These are phyloP conservation scores for Deinandra increscens DNA, from an alignment of 129 eudicot species.

Conservation along the genomic window DNA sequence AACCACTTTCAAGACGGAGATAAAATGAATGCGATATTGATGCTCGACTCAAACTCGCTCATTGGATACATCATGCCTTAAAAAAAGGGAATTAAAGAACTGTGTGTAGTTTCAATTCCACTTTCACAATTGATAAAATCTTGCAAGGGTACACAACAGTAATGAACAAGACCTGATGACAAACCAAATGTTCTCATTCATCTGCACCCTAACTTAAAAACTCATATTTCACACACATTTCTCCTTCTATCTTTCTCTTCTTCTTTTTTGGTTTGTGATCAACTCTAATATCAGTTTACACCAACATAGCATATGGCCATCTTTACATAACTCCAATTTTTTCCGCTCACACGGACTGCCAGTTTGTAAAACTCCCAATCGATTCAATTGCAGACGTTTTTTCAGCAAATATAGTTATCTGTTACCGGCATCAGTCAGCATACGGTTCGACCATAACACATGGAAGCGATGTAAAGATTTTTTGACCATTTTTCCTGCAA, in stretches of 20 bases:
- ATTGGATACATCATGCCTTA: too few relatives aligned
- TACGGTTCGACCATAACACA: constrained; percentile 56
- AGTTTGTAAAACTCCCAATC: background rate
- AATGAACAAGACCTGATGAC: constrained; percentile 22
- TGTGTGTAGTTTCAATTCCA: background rate
- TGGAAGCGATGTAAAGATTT: constrained; percentile 59
- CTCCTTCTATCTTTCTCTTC: constrained; percentile 25
- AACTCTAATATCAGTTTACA: constrained; percentile 28
- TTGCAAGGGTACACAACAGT: constrained; percentile 28
- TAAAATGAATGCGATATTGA: too few relatives aligned
- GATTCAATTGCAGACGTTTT: background rate
- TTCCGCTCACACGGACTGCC: constrained; percentile 12
- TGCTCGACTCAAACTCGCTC: too few relatives aligned
- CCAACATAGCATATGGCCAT: constrained; percentile 19
- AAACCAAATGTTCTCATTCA: constrained; percentile 28
- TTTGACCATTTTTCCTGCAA: constrained; percentile 66
- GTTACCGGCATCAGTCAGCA: constrained; percentile 28
- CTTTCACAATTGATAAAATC: constrained; percentile 18
- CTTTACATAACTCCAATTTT: constrained; percentile 12
- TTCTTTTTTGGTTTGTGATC: background rate
- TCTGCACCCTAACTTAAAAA: constrained; percentile 25
- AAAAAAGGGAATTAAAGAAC: too few relatives aligned
- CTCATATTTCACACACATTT: constrained; percentile 29
- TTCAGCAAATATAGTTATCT: constrained; percentile 18
- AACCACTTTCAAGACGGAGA: too few relatives aligned